phyloP scores from a whole-genome alignment of 495 filamentous ascomycete genomes.

The Bombardia bombarda region DNA sequence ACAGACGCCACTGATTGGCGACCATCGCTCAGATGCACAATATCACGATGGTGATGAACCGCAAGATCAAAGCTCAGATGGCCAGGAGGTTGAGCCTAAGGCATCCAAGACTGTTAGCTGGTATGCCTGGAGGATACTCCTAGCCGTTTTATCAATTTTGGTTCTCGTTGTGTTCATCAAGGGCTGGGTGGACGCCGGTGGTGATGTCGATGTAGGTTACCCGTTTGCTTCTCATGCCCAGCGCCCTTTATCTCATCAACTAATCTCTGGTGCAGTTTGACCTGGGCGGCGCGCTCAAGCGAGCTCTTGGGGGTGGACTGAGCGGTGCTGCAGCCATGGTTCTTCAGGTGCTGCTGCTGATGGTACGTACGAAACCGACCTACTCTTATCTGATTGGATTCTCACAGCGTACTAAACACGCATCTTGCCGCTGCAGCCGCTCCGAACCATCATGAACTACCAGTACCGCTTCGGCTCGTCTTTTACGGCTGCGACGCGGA shows the following conservation, averaged over 20 bases:
- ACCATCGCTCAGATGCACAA: too few relatives aligned
- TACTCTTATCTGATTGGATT: background rate
- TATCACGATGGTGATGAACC: too few relatives aligned
- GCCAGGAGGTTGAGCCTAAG: too few relatives aligned
- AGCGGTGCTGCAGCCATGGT: conserved; percentile 27
- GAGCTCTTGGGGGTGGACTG: conserved; percentile 24
- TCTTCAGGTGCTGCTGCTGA: conserved; percentile 26
- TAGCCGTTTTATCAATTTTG: conserved; percentile 7
- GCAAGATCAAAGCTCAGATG: too few relatives aligned
- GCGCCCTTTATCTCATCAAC: background rate
- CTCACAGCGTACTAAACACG: background rate
- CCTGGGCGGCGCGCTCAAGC: conserved; percentile 15
- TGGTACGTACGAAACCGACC: conserved; percentile 17
- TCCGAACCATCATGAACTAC: conserved; percentile 32
- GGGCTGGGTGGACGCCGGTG: conserved; percentile 23
- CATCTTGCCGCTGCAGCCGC: conserved; percentile 12
- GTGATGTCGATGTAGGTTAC: conserved; percentile 21
- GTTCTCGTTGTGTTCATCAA: conserved; percentile 21
- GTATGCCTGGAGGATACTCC: conserved; percentile 19
- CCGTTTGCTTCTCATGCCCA: background rate
- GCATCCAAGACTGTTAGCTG: too few relatives aligned
- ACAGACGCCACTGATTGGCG: too few relatives aligned
- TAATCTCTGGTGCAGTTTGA: conserved; percentile 18
- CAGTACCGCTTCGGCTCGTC: conserved; percentile 25
- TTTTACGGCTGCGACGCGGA: conserved; percentile 15